These are phyloP conservation scores for Zea luxurians DNA, from an alignment of 176 grass and related monocot genomes.

Conservation along the genomic window DNA sequence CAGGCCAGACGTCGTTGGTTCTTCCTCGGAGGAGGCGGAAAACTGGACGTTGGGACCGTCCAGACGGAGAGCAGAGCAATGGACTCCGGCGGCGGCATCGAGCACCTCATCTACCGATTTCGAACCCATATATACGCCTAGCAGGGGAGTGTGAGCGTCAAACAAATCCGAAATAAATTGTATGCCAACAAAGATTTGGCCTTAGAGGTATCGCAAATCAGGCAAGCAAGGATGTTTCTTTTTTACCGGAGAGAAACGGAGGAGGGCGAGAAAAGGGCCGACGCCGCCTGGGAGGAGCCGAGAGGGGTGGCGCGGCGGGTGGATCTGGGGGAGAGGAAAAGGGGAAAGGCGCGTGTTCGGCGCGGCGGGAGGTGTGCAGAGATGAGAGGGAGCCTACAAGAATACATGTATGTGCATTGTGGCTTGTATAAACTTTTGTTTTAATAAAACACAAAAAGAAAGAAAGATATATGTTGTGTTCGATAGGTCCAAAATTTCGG, in stretches of 20 bases:
- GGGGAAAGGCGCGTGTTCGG: background rate
- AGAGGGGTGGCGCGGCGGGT: background rate
- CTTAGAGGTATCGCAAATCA: background rate
- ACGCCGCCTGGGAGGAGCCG: background rate
- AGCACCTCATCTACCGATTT: conserved; percentile 66
- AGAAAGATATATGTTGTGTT: too few relatives aligned
- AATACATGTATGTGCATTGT: too few relatives aligned
- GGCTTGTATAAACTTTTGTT: too few relatives aligned
- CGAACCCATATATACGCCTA: conserved; percentile 58
- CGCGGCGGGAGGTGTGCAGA: background rate
- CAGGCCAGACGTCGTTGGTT: conserved; percentile 51
- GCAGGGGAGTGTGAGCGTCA: conserved; percentile 1
- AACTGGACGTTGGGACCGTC: conserved; percentile 43
- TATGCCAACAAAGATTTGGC: background rate
- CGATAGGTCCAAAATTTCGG: too few relatives aligned
- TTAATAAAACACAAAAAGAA: too few relatives aligned
- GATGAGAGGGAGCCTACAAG: background rate
- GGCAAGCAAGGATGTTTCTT: background rate
- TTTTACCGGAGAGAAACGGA: background rate
- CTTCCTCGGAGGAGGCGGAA: conserved; percentile 42
- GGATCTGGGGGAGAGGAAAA: background rate
- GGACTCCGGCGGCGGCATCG: conserved; percentile 57
- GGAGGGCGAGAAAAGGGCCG: background rate
- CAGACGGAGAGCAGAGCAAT: conserved; percentile 57
- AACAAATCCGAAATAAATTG: too few relatives aligned